phyloP scores from a whole-genome alignment of 108 stramenopile species.

The Discostella stelligeroides region DNA sequence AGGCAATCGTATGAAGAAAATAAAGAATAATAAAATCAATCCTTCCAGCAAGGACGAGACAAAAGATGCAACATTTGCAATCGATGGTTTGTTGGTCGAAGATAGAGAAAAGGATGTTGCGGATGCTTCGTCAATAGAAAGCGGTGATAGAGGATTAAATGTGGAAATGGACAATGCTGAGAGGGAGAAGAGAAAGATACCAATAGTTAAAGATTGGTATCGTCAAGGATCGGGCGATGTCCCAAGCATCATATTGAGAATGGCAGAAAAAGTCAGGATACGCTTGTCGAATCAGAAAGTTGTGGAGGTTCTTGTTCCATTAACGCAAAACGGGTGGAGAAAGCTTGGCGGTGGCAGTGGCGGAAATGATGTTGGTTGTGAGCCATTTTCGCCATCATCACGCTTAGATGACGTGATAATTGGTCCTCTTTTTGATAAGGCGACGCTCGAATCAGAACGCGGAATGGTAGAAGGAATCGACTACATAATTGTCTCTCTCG shows the following conservation, averaged over 20 bases:
- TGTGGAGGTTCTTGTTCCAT: constrained; percentile 63
- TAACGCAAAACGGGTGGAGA: constrained; percentile 71
- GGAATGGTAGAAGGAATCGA: constrained; percentile 38
- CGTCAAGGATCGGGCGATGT: constrained; percentile 43
- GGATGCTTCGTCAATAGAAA: background rate
- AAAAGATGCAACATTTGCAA: no score
- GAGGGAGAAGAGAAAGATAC: background rate
- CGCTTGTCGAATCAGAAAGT: constrained; percentile 68
- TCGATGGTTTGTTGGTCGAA: background rate
- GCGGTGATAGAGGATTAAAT: background rate
- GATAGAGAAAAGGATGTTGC: background rate
- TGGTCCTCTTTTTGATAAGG: constrained; percentile 32
- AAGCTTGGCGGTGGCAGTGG: constrained; percentile 20
- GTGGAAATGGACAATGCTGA: background rate
- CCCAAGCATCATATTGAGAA: constrained; percentile 54
- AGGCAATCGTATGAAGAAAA: background rate
- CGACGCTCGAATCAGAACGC: constrained; percentile 9
- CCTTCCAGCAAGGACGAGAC: constrained; percentile 9
- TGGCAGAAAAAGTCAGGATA: constrained; percentile 74
- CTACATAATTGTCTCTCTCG: constrained; percentile 46
- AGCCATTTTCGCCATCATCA: background rate
- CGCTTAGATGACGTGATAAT: constrained; percentile 13
- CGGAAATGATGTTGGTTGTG: background rate
- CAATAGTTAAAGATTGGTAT: constrained; percentile 33
- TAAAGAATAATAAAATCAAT: background rate